Evolutionary conservation across 306 rosid species (phyloP).

Genomic region (Medicago arabica): DNA sequence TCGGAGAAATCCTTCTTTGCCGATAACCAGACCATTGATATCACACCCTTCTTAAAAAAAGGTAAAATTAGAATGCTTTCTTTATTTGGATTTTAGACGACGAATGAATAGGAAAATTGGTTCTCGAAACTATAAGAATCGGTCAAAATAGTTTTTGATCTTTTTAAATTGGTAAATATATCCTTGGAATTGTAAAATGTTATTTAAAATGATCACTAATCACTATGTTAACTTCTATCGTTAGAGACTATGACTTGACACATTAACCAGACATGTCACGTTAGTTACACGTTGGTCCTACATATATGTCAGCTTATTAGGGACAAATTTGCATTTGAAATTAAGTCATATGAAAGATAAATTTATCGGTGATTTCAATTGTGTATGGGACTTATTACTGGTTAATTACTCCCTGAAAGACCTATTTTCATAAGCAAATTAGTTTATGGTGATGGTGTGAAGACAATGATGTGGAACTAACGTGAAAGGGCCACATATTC

Average conservation of each 20-base stretch:
- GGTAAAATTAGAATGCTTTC: constrained; percentile 19
- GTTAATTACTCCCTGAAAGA: background rate
- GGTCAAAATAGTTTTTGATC: background rate
- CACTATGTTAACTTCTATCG: background rate
- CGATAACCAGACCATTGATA: constrained; percentile 54
- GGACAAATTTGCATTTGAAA: too few species aligned
- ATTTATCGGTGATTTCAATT: too few species aligned
- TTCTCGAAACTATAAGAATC: background rate
- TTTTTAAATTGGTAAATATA: background rate
- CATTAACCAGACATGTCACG: background rate
- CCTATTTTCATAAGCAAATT: background rate
- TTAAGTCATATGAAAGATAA: too few species aligned
- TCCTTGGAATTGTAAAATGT: background rate
- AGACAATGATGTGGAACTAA: background rate
- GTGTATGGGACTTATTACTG: too few species aligned
- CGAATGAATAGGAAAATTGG: background rate
- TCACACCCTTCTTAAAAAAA: constrained; percentile 45
- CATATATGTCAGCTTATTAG: background rate
- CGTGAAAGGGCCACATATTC: background rate
- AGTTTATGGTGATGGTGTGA: background rate
- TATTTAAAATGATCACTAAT: background rate
- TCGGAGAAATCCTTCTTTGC: constrained; percentile 61
- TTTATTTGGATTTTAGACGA: background rate
- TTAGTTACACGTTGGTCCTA: background rate
- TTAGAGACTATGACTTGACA: background rate